These are phyloP conservation scores for Kockiozyma suomiensis DNA, from an alignment of 805 yeast species.

Conservation along the genomic window DNA sequence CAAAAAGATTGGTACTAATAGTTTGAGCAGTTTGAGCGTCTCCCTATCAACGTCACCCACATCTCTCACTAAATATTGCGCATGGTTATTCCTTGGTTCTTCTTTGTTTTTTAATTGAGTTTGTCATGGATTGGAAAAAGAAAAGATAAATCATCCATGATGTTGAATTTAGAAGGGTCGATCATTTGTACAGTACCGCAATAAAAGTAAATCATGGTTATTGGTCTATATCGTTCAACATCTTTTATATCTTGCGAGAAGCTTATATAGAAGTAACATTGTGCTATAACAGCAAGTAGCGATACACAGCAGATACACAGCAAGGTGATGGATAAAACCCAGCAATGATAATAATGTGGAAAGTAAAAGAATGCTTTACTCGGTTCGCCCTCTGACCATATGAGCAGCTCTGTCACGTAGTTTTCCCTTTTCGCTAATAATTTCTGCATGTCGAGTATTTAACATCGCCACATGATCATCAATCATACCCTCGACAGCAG, in stretches of 20 bases:
- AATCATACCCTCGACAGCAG: constrained; percentile 14
- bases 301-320: neutral
- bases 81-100: neutral
- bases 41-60: constrained; percentile 81
- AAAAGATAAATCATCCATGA: neutral
- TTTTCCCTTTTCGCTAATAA: constrained; percentile 14
- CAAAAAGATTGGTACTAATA: neutral
- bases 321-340: neutral
- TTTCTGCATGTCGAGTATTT: neutral
- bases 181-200: constrained; percentile 27
- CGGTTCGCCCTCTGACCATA: neutral
- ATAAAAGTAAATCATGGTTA: constrained; percentile 17
- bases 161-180: constrained; percentile 7
- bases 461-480: constrained; percentile 16
- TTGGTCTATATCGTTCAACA: neutral
- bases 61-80: constrained; percentile 62
- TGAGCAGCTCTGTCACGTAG: constrained; percentile 8
- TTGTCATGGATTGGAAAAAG: constrained; percentile 7
- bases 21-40: constrained; percentile 45
- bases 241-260: neutral
- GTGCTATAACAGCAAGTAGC: neutral
- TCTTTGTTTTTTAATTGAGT: neutral
- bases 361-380: too few relatives aligned
- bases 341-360: neutral
- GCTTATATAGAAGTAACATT: neutral